A percentile compares a stretch with the other conserved stretches of the same genome.
phyloP scores from a whole-genome alignment of 148 eudicot genomes.

The Fagopyrum tataricum region DNA sequence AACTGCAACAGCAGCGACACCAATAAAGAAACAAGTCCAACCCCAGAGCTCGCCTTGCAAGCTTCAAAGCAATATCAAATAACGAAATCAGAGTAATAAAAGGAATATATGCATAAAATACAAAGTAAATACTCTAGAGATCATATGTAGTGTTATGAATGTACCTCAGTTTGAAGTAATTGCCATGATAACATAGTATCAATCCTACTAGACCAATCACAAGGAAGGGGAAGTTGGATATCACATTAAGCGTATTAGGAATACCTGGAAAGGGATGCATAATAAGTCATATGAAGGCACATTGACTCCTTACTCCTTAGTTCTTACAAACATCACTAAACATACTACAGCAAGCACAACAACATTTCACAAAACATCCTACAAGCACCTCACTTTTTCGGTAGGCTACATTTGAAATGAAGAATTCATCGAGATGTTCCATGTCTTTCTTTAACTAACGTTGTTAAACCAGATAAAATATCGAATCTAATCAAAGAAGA shows the following conservation, averaged over 20 bases:
- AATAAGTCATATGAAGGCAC: not conserved
- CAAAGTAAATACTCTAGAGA: not conserved
- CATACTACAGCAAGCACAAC: not conserved
- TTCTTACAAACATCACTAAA: not conserved
- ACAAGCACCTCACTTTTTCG: not conserved
- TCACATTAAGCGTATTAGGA: constrained; percentile 75
- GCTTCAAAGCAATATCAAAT: constrained; percentile 22
- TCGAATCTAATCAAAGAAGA: not conserved
- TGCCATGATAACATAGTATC: constrained; percentile 59
- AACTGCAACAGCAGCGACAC: constrained; percentile 82
- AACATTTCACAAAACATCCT: not conserved
- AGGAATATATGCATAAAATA: not conserved
- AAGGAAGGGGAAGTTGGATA: constrained; percentile 82
- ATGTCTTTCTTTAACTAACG: not conserved
- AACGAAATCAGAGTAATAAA: not conserved
- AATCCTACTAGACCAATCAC: constrained; percentile 75
- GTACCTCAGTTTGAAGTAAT: constrained; percentile 81
- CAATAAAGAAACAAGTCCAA: constrained; percentile 77
- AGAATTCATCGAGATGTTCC: not conserved
- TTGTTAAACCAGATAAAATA: not conserved
- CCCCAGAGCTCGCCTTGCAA: constrained; percentile 91
- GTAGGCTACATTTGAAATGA: not conserved
- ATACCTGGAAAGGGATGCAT: constrained; percentile 46
- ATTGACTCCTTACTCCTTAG: too few relatives aligned
- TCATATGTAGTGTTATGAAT: not conserved